These are phyloP conservation scores for Coccomyxa sp. DNA, from an alignment of 139 green algal species.

Conservation along the genomic window DNA sequence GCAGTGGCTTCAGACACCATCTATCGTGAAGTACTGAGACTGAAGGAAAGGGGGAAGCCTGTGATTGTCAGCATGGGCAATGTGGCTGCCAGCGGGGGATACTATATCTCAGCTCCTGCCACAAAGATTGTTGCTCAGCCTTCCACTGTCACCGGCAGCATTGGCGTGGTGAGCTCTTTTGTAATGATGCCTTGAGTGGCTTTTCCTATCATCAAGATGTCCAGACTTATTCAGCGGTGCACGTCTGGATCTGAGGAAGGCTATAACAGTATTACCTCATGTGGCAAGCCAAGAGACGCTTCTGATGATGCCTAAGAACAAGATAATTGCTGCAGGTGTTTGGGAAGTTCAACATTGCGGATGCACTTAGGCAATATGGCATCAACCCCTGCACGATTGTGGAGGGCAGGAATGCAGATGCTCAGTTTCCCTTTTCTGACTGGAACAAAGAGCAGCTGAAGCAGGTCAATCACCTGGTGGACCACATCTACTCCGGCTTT, in stretches of 20 bases:
- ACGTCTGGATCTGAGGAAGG: background rate
- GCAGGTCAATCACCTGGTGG: constrained; percentile 16
- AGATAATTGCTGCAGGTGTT: constrained; percentile 9
- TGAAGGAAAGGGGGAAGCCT: constrained; percentile 66
- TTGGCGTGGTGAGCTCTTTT: constrained; percentile 62
- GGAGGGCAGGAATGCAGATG: constrained; percentile 37
- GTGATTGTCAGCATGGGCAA: constrained; percentile 89
- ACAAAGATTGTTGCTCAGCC: constrained; percentile 76
- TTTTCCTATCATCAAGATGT: background rate
- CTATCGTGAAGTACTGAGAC: constrained; percentile 72
- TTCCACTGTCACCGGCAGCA: constrained; percentile 87
- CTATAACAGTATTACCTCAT: background rate
- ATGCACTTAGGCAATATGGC: constrained; percentile 11
- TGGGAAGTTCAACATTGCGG: constrained; percentile 18
- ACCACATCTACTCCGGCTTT: constrained; percentile 24
- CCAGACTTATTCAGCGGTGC: background rate
- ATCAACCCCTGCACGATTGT: constrained; percentile 25
- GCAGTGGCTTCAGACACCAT: constrained; percentile 92
- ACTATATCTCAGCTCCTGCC: constrained; percentile 86
- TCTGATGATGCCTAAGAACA: too few relatives aligned
- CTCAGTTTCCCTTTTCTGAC: constrained; percentile 23
- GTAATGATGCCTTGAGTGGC: background rate
- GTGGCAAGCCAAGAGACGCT: too few relatives aligned
- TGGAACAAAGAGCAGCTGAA: constrained; percentile 13
- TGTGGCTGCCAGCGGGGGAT: constrained; percentile 80